Evolutionary conservation across 2,329 filamentous ascomycete species (phyloP).

Genomic region (Ceratocystis cacaofunesta): DNA sequence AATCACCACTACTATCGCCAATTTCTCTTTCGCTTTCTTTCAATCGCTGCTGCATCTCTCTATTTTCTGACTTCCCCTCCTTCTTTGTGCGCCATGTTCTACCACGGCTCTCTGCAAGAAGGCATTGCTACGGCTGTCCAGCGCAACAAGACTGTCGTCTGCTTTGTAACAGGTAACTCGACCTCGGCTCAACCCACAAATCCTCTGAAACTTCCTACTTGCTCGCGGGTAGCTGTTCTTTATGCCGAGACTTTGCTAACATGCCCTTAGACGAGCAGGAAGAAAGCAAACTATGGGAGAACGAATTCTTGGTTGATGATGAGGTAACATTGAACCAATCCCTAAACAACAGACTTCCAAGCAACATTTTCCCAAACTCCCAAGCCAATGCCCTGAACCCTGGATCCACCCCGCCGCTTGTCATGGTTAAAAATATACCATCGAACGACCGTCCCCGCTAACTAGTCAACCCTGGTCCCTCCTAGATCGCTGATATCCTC

Average conservation of each 20-base stretch:
- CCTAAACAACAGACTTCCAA: neutral
- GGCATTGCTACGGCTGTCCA: conserved; percentile 64
- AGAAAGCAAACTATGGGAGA: conserved; percentile 59
- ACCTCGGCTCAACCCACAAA: neutral
- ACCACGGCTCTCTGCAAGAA: conserved; percentile 61
- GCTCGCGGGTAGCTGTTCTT: neutral
- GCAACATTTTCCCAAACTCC: neutral
- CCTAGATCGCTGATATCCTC: conserved; percentile 41
- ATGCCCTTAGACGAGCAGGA: conserved; percentile 45
- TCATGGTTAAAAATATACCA: too few relatives aligned
- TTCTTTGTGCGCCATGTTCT: conserved; percentile 50
- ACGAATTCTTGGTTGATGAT: conserved; percentile 46
- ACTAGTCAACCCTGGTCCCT: neutral
- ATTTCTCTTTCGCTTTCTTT: neutral
- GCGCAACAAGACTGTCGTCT: conserved; percentile 63
- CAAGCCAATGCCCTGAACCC: neutral
- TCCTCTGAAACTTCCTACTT: neutral
- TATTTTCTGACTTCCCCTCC: neutral
- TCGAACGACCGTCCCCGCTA: too few relatives aligned
- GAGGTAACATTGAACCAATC: conserved; percentile 30
- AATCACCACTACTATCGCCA: neutral
- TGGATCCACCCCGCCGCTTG: neutral
- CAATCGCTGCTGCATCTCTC: neutral
- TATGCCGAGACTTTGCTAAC: neutral
- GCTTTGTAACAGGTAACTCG: conserved; percentile 61